Base-by-base conservation (phyloP, 176 grass and related monocot genomes). In the Phoenix dactylifera region DNA sequence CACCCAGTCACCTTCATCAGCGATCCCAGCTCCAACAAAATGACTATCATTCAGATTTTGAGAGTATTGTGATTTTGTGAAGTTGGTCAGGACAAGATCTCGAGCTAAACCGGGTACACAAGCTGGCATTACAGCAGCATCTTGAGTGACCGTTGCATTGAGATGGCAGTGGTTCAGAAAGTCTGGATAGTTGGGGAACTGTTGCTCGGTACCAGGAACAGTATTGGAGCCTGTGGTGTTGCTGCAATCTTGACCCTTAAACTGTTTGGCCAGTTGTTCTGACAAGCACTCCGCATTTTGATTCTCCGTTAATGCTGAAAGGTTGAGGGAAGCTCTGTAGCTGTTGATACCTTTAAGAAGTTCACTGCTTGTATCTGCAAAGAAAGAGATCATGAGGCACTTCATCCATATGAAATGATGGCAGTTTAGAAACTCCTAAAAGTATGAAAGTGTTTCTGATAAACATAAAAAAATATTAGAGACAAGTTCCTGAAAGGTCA, bases 201-300 rank as follows among this genome's bases (percentile, higher is more conserved):
- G 84, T 59, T 75, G 51, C 72, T 93, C 94, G 0, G 88, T 99
- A 26, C 94, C 94, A 19, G 80, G 83, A 1, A 99, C 88, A 0
- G 94, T 99, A 59, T 93, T 83, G 39, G 87, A 64, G 50, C 94
- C 94, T 15, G 94, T 99, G 15, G 82, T 68, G 82, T 99, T 93
- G 68, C 69, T 99, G 80, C 94, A 99, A 24, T 49, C 32, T 62
- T 89, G 70, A 24, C 76, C 84, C 48, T 99, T 82, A 74, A 89
- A 93, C 60, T 88, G 85, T 53, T 76, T 73, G 1, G 88, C 85
- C 2, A 93, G 54, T 80, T 99, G 94, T 24, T 89, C 88, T 1
- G 94, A 85, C 1, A 99, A 63, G 77, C 94, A 99, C 24, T 18
- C 85, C 1, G 94, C 94, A 26, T 93, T 89, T 18, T 44, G 63